Conservation (phyloP, 2,329 filamentous ascomycete species). For the Ophiocordyceps sinensis region DNA sequence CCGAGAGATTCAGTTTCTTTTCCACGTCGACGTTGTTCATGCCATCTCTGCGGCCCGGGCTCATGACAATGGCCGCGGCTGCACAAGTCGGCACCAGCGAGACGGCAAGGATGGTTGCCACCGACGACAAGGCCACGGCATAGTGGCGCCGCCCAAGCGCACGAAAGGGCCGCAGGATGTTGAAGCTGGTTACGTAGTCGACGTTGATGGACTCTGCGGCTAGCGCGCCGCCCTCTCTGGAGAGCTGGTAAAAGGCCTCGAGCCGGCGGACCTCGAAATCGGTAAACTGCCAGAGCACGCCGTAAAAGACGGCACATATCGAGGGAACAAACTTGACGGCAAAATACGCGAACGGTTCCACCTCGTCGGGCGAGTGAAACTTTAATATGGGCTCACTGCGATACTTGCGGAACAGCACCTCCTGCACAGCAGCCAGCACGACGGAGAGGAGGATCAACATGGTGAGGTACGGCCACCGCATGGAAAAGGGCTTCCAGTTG, state of each 20-base stretch:
- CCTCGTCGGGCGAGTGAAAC: slow-evolving; percentile 34
- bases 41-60: slow-evolving; percentile 33
- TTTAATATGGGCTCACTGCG: slow-evolving; percentile 26
- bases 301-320: slow-evolving; percentile 44
- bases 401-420: slow-evolving; percentile 40
- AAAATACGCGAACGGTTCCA: slow-evolving; percentile 40
- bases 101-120: slow-evolving; percentile 50
- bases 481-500: slow-evolving; percentile 53
- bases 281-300: slow-evolving; percentile 50
- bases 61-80: slow-evolving; percentile 44
- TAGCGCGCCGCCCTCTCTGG: slow-evolving; percentile 42
- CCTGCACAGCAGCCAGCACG: slow-evolving; percentile 34
- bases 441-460: slow-evolving; percentile 39
- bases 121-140: slow-evolving; percentile 51
- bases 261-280: slow-evolving; percentile 54
- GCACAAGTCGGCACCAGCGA: slow-evolving; percentile 56
- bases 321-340: slow-evolving; percentile 50
- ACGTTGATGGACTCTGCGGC: slow-evolving; percentile 57
- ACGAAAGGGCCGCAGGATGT: slow-evolving; percentile 47
- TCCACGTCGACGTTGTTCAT: slow-evolving; percentile 20
- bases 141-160: slow-evolving; percentile 50
- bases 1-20: slow-evolving; percentile 42
- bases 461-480: slow-evolving; percentile 46
- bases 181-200: slow-evolving; percentile 57
- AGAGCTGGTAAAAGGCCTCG: slow-evolving; percentile 53